A percentile compares a stretch with the other conserved stretches of the same genome.
Conservation (phyloP, 1,284 basidiomycete species). For the Tilletia setariae region DNA sequence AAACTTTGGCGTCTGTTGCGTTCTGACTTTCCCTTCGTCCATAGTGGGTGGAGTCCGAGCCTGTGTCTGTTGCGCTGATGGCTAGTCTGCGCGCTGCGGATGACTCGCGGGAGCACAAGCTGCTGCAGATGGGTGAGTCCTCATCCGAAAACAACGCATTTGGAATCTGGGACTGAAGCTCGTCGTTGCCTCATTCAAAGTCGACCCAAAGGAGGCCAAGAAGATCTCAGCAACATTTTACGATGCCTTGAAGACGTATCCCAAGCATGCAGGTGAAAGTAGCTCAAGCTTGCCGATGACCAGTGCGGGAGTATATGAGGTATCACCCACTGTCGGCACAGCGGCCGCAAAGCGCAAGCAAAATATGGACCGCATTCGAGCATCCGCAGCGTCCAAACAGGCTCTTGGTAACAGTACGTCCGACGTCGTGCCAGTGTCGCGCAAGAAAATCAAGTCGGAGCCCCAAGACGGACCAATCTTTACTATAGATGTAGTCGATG, state of each 20-base stretch:
- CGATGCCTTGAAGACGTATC: slow-evolving; percentile 7
- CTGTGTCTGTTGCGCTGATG: too few species aligned
- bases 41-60: too few species aligned
- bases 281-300: not conserved
- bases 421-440: not conserved
- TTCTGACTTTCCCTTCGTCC: too few species aligned
- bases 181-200: not conserved
- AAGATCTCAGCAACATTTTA: slow-evolving; percentile 1
- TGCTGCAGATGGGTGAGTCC: too few species aligned
- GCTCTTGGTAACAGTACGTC: not conserved
- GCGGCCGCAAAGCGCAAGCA: slow-evolving; percentile 6
- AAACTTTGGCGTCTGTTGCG: too few species aligned
- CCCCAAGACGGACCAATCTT: slow-evolving; percentile 31
- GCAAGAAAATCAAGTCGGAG: slow-evolving; percentile 12
- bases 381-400: not conserved
- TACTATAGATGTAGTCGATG: slow-evolving; percentile 46
- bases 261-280: slow-evolving; percentile 4
- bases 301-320: slow-evolving; percentile 2
- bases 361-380: slow-evolving; percentile 12
- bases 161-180: not conserved
- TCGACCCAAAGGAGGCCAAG: slow-evolving; percentile 2
- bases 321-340: not conserved
- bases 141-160: too few species aligned
- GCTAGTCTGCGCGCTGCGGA: too few species aligned
- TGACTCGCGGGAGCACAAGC: too few species aligned